phyloP scores from a whole-genome alignment of 176 grass and related monocot species.

The Cenchrus purpureus region DNA sequence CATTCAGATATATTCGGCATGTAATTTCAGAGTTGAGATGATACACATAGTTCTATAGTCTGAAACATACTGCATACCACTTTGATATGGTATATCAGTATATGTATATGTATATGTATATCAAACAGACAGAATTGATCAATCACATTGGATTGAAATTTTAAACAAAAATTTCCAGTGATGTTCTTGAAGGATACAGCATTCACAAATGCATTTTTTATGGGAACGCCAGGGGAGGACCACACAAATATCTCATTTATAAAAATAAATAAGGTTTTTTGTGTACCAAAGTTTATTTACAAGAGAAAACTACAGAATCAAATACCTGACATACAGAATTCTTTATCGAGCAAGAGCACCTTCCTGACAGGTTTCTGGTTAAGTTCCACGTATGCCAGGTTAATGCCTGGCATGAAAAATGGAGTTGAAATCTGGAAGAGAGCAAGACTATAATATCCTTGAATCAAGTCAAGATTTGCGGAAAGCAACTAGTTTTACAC shows the following conservation, averaged over 20 bases:
- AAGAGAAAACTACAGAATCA: background rate
- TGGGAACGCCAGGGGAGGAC: background rate
- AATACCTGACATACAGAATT: background rate
- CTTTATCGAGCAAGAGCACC: conserved; percentile 34
- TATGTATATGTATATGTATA: conserved; percentile 50
- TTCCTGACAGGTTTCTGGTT: conserved; percentile 47
- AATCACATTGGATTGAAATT: conserved; percentile 16
- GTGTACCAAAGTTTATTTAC: background rate
- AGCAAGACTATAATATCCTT: conserved; percentile 27
- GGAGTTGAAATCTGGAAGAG: background rate
- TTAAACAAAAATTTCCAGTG: background rate
- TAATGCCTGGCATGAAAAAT: conserved; percentile 23
- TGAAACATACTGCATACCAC: conserved; percentile 44
- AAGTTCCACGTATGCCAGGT: conserved; percentile 32
- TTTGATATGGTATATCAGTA: conserved; percentile 53
- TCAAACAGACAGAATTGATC: conserved; percentile 38
- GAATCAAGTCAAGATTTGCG: conserved; percentile 30
- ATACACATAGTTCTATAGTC: conserved; percentile 12
- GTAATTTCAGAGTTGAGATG: conserved; percentile 54
- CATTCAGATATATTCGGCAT: conserved; percentile 58
- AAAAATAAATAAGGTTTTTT: background rate
- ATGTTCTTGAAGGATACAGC: conserved; percentile 9
- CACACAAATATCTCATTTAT: background rate
- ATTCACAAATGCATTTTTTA: background rate
- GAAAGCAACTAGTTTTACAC: conserved; percentile 49